phyloP scores from a whole-genome alignment of 2,329 filamentous ascomycete genomes.

The Hymenoscyphus scutula region DNA sequence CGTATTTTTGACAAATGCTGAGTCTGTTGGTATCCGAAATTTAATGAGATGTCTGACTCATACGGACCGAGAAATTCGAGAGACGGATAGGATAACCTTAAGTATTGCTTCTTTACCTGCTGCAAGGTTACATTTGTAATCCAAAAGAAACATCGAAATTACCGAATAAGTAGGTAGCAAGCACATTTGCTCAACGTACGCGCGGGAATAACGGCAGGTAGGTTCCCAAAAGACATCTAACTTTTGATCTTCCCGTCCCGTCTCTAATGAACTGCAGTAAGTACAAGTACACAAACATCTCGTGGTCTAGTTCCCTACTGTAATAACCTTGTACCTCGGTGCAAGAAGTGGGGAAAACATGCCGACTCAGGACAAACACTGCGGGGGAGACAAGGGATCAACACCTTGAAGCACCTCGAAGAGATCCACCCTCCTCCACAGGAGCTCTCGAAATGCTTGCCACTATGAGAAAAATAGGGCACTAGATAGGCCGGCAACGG shows the following conservation, averaged over 20 bases:
- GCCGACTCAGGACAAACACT: background rate
- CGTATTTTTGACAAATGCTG: background rate
- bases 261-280: background rate
- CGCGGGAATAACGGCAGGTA: background rate
- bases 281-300: background rate
- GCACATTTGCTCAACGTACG: background rate
- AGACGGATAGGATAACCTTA: background rate
- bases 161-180: background rate
- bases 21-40: background rate
- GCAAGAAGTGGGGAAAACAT: background rate
- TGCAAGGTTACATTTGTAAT: background rate
- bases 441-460: background rate
- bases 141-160: background rate
- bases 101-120: background rate
- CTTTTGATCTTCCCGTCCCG: background rate
- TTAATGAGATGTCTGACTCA: background rate
- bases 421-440: constrained; percentile 2
- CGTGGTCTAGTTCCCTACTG: background rate
- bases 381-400: constrained; percentile 1
- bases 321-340: constrained; percentile 1
- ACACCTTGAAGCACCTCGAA: background rate
- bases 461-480: background rate
- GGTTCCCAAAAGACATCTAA: background rate
- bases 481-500: background rate
- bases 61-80: background rate